Conservation (phyloP, 768 basidiomycete genomes). For the Naematelia encephala region DNA sequence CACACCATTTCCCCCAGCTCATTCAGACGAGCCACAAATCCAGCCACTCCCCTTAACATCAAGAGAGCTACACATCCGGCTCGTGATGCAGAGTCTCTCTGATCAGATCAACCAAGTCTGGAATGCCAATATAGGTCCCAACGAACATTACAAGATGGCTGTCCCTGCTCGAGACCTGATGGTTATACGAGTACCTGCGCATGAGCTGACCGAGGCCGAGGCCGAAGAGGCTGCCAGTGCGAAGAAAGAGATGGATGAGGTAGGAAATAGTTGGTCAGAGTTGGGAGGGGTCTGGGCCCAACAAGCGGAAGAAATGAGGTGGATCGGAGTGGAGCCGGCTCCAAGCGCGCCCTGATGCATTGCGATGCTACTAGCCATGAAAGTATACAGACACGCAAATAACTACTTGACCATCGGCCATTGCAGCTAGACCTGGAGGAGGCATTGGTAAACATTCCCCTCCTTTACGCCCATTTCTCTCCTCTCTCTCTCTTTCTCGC, state of each 20-base stretch:
- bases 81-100: constrained; percentile 44
- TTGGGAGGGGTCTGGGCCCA: constrained; percentile 26
- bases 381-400: too few relatives aligned
- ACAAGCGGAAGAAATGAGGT: constrained; percentile 4
- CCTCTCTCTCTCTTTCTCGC: too few relatives aligned
- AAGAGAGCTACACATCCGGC: constrained; percentile 38
- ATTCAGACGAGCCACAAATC: constrained; percentile 14
- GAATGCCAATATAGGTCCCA: constrained; percentile 1
- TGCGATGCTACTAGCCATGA: background rate
- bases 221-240: constrained; percentile 11
- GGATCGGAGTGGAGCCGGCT: constrained; percentile 16
- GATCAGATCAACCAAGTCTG: constrained; percentile 43
- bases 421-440: too few relatives aligned
- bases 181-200: constrained; percentile 34
- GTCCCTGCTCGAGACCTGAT: constrained; percentile 45
- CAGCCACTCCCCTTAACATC: constrained; percentile 27
- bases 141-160: constrained; percentile 13
- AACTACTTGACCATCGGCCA: too few relatives aligned
- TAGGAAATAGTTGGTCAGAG: constrained; percentile 25
- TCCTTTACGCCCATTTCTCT: too few relatives aligned
- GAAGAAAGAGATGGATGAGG: constrained; percentile 13
- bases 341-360: constrained; percentile 2
- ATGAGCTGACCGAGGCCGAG: constrained; percentile 39
- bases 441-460: too few relatives aligned
- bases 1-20: constrained; percentile 14